phyloP scores from a whole-genome alignment of 2,329 filamentous ascomycete genomes.

The Colletotrichum horii region DNA sequence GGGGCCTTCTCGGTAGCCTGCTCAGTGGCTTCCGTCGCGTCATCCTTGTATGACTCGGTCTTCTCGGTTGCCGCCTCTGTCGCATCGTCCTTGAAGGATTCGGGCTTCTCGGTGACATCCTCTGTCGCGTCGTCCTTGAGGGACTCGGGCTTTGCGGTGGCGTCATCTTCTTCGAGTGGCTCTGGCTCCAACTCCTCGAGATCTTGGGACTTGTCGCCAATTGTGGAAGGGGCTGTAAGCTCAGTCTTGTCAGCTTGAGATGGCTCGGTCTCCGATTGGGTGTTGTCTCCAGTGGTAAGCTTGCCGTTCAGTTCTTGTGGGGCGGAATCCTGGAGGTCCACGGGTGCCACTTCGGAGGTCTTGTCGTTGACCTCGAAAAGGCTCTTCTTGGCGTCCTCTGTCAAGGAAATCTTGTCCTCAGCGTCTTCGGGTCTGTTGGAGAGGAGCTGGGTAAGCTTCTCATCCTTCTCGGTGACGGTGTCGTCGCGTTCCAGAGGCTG shows the following conservation, averaged over 20 bases:
- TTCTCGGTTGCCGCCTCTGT: conserved; percentile 19
- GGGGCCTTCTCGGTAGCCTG: not conserved
- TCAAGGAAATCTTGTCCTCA: conserved; percentile 9
- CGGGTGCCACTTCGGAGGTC: conserved; percentile 20
- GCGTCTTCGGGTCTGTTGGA: conserved; percentile 10
- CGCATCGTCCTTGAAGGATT: conserved; percentile 11
- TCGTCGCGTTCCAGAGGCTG: conserved; percentile 13
- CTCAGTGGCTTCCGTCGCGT: not conserved
- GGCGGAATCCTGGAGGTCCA: conserved; percentile 18
- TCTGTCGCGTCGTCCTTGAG: conserved; percentile 6
- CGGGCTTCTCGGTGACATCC: conserved; percentile 2
- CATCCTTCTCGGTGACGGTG: conserved; percentile 15
- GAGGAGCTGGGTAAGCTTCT: conserved; percentile 16
- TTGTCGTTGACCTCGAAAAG: conserved; percentile 21
- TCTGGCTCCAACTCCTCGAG: conserved; percentile 19
- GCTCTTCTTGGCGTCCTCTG: conserved; percentile 21
- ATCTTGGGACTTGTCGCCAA: conserved; percentile 4
- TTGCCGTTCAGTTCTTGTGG: conserved; percentile 9
- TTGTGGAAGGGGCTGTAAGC: conserved; percentile 12
- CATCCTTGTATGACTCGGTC: conserved; percentile 10
- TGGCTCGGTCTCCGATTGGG: conserved; percentile 19
- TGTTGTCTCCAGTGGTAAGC: conserved; percentile 18
- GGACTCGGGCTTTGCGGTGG: not conserved
- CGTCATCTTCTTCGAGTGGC: conserved; percentile 10
- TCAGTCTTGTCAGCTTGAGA: conserved; percentile 21